Percentiles rank a stretch among this genome's conserved stretches.
These are phyloP conservation scores for Angomonas deanei DNA, from an alignment of 208 protist genomes.

Conservation along the genomic window DNA sequence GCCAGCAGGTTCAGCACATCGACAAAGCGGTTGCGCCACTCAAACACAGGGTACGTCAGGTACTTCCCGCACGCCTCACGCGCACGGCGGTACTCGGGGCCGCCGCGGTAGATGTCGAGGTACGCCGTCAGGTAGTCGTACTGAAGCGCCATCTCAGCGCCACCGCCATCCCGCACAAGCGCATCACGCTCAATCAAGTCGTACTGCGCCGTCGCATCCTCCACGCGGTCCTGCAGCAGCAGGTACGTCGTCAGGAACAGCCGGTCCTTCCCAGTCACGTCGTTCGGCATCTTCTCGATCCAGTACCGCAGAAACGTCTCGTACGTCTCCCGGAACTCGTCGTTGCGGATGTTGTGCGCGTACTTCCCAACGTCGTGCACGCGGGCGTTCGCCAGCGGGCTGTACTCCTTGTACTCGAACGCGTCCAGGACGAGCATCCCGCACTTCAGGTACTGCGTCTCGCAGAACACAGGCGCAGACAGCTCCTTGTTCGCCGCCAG, in stretches of 20 bases:
- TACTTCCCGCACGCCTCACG: slow-evolving; percentile 7
- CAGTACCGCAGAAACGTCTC: slow-evolving; percentile 7
- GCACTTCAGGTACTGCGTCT: slow-evolving; percentile 6
- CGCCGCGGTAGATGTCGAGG: slow-evolving; percentile 9
- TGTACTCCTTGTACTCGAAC: slow-evolving; percentile 17
- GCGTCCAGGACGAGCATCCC: neutral
- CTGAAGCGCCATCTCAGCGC: slow-evolving; percentile 1
- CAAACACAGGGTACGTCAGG: slow-evolving; percentile 16
- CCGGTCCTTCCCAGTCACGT: slow-evolving; percentile 1
- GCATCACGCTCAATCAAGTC: neutral
- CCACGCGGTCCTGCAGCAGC: slow-evolving; percentile 14
- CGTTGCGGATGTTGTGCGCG: slow-evolving; percentile 17
- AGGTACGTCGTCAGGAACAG: slow-evolving; percentile 10
- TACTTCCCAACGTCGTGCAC: slow-evolving; percentile 13
- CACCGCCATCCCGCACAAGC: neutral
- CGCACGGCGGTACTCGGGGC: neutral
- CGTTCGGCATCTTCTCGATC: slow-evolving; percentile 2
- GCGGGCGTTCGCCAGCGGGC: slow-evolving; percentile 11
- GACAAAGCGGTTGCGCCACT: slow-evolving; percentile 18
- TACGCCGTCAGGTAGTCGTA: slow-evolving; percentile 16
- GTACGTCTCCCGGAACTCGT: slow-evolving; percentile 11
- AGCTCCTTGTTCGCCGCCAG: neutral
- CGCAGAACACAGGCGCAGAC: neutral
- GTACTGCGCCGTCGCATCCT: slow-evolving; percentile 4
- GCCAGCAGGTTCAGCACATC: slow-evolving; percentile 13